Evolutionary conservation across 228 moss, liverwort and hornwort species (phyloP).

Genomic region (Sphagnum fallax): DNA sequence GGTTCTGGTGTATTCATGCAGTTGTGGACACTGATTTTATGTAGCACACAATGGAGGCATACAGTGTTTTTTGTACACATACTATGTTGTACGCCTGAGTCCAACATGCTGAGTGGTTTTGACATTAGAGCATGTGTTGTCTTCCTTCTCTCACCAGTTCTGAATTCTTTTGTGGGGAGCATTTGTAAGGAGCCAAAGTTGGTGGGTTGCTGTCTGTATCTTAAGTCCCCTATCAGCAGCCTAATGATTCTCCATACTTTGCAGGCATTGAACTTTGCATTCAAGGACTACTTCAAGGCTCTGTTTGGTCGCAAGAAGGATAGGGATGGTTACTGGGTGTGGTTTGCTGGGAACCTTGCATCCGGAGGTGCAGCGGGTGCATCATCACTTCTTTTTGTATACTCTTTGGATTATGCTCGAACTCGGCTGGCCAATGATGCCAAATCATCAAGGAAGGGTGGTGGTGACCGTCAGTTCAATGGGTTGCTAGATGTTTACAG

Average conservation of each 20-base stretch:
- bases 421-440: conserved; percentile 12
- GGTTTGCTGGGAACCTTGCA: conserved; percentile 14
- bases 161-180: too few relatives aligned
- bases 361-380: conserved; percentile 15
- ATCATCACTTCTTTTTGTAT: conserved; percentile 9
- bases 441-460: conserved; percentile 11
- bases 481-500: conserved; percentile 12
- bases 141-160: neutral
- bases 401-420: conserved; percentile 18
- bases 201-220: too few relatives aligned
- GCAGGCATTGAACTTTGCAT: conserved; percentile 16
- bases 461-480: conserved; percentile 12
- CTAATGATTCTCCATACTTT: neutral
- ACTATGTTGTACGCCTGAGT: too few relatives aligned
- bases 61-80: too few relatives aligned
- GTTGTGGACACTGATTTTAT: neutral
- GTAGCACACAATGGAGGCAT: neutral
- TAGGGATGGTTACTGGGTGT: conserved; percentile 15
- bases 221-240: too few relatives aligned
- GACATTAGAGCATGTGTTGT: neutral
- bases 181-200: too few relatives aligned
- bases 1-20: too few relatives aligned
- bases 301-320: conserved; percentile 14
- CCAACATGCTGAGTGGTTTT: too few relatives aligned
- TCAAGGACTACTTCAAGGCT: conserved; percentile 16